These are phyloP conservation scores for Arabidopsis hybrid DNA, from an alignment of 441 rosid genomes.

Conservation along the genomic window DNA sequence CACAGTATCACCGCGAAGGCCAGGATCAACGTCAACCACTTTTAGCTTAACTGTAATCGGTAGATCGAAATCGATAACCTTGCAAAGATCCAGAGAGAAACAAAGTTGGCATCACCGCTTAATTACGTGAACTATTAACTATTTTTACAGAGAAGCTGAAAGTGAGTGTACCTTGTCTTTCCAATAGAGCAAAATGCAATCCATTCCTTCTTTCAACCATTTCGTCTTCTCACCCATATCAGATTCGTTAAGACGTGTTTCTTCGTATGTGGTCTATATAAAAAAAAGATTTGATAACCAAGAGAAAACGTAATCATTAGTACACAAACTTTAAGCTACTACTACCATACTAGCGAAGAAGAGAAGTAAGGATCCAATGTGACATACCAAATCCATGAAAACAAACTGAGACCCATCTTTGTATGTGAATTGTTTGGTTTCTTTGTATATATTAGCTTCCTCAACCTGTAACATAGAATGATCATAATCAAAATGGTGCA, in stretches of 20 bases:
- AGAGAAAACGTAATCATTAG: background rate
- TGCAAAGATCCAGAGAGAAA: conserved; percentile 15
- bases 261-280: conserved; percentile 84
- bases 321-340: background rate
- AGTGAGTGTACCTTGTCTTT: conserved; percentile 70
- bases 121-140: background rate
- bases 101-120: conserved; percentile 8
- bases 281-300: background rate
- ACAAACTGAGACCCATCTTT: conserved; percentile 87
- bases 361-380: conserved; percentile 12
- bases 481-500: conserved; percentile 1
- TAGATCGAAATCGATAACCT: conserved; percentile 93
- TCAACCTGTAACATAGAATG: conserved; percentile 59
- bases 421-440: conserved; percentile 91
- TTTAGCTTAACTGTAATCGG: conserved; percentile 78
- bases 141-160: background rate
- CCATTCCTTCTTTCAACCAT: conserved; percentile 96
- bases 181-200: conserved; percentile 86
- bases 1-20: conserved; percentile 88
- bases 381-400: conserved; percentile 92
- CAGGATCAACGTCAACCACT: conserved; percentile 89
- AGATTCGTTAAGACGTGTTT: conserved; percentile 70
- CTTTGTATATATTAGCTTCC: conserved; percentile 81
- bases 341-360: background rate
- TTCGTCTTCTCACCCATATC: conserved; percentile 79